phyloP scores from a whole-genome alignment of 2,329 filamentous ascomycete genomes.

The Intubia oerlemansii region DNA sequence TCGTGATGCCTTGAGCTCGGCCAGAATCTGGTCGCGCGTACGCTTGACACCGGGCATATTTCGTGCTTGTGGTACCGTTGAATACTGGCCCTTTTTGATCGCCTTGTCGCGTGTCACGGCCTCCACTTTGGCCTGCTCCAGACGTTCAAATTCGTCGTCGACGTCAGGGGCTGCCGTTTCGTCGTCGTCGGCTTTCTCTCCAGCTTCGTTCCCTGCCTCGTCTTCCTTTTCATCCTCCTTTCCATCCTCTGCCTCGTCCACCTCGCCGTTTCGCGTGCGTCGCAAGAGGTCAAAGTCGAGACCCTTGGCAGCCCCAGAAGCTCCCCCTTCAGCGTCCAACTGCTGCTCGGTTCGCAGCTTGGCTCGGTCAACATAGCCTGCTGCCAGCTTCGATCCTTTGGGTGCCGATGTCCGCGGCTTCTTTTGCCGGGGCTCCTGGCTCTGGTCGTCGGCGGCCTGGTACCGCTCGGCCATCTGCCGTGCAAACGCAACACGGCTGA shows the following conservation, averaged over 20 bases:
- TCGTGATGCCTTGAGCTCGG: constrained; percentile 41
- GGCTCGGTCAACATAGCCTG: constrained; percentile 70
- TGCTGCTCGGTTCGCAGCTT: constrained; percentile 25
- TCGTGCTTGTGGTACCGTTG: constrained; percentile 27
- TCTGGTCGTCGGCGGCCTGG: constrained; percentile 17
- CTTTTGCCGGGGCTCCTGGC: constrained; percentile 34
- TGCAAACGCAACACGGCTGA: constrained; percentile 47
- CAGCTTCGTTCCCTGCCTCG: constrained; percentile 10
- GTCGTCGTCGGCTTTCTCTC: background rate
- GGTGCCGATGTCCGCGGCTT: constrained; percentile 62
- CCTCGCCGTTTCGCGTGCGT: constrained; percentile 45
- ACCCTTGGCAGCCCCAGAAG: no score
- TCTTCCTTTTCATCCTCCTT: constrained; percentile 25
- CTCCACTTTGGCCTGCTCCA: constrained; percentile 32
- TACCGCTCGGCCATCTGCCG: constrained; percentile 63
- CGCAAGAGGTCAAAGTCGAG: constrained; percentile 67
- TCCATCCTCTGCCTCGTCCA: no score
- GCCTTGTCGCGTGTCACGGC: constrained; percentile 27
- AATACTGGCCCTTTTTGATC: constrained; percentile 40
- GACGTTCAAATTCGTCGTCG: constrained; percentile 43
- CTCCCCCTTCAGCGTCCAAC: no score
- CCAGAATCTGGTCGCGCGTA: constrained; percentile 43
- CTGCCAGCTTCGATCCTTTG: constrained; percentile 59
- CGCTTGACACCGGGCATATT: constrained; percentile 38
- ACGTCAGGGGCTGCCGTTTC: constrained; percentile 20